Evolutionary conservation across 495 filamentous ascomycete genomes (phyloP).

Genomic region (Tuber microsphaerosporum): DNA sequence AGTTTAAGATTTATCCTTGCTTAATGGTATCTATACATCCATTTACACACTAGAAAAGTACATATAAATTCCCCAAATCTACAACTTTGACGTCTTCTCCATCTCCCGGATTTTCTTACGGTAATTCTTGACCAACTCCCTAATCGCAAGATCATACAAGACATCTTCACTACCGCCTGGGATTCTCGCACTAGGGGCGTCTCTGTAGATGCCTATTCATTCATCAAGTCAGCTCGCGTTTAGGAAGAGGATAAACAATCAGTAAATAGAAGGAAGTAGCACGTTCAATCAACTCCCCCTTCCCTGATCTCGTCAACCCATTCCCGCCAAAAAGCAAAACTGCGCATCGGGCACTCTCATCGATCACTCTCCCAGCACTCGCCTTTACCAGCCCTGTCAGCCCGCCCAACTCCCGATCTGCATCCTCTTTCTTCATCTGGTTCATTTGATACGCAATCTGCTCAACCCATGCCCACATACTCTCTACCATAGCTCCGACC

Average conservation of each 20-base stretch:
- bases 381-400: slow-evolving; percentile 65
- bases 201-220: slow-evolving; percentile 51
- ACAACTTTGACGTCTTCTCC: slow-evolving; percentile 42
- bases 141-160: slow-evolving; percentile 60
- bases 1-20: neutral
- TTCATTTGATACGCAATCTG: slow-evolving; percentile 65
- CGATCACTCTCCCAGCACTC: slow-evolving; percentile 60
- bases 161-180: slow-evolving; percentile 72
- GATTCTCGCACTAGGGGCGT: slow-evolving; percentile 57
- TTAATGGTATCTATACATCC: neutral
- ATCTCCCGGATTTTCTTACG: slow-evolving; percentile 56
- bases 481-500: slow-evolving; percentile 61
- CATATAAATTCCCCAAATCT: neutral
- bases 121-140: slow-evolving; percentile 68
- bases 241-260: slow-evolving; percentile 7
- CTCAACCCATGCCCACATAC: slow-evolving; percentile 66
- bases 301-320: slow-evolving; percentile 61
- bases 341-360: slow-evolving; percentile 61
- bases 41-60: neutral
- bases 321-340: slow-evolving; percentile 66
- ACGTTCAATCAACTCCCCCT: slow-evolving; percentile 61
- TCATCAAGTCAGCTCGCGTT: slow-evolving; percentile 40
- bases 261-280: slow-evolving; percentile 37
- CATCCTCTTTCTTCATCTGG: slow-evolving; percentile 55
- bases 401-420: slow-evolving; percentile 60